Evolutionary conservation across 1,284 basidiomycete species (phyloP), one percentile per base, ranked within the genome.

Genomic region (Tilletia caries): DNA sequence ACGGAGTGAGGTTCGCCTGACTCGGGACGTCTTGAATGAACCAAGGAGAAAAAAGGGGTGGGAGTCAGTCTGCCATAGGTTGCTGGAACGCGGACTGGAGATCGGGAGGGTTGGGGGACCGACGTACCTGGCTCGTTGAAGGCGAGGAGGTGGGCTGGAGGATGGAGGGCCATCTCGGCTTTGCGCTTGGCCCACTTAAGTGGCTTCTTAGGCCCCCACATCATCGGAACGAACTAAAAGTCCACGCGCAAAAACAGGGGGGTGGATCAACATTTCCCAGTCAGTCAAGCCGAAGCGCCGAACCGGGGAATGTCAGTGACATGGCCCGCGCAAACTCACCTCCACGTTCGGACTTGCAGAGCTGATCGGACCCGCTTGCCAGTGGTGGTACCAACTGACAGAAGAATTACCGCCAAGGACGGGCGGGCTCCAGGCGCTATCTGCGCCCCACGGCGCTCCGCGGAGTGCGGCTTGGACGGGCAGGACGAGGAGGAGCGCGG

Each of bases 71-170:
- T 29, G n/a, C 50, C 27, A 25, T 54, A 10, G 44, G 44, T 13
- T n/a, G n/a, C n/a, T n/a, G n/a, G n/a, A n/a, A n/a, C n/a, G n/a
- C n/a, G n/a, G n/a, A n/a, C n/a, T n/a, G n/a, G n/a, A n/a, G n/a
- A n/a, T n/a, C n/a, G n/a, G n/a, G n/a, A n/a, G n/a, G n/a, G n/a
- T n/a, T n/a, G n/a, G 44, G 44, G 13, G 44, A n/a, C 44, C 13
- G 44, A 54, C n/a, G 27, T 10, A 29, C 27, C 50, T 37, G 62
- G 62, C 33, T 64, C 62, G 33, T 64, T 64, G 62, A 41, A 64
- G 18, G 29, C 62, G 20, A 64, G 41, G 12, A 64, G 1, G 62
- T 64, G 15, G 27, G 27, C 23, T 13, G 33, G 41, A 23, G 34
- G 62, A 18, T 64, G 3, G 34, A 12, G 32, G 15, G 15, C 8